Evolutionary conservation across 495 filamentous ascomycete genomes (phyloP).

Genomic region (Lindgomyces ingoldianus): DNA sequence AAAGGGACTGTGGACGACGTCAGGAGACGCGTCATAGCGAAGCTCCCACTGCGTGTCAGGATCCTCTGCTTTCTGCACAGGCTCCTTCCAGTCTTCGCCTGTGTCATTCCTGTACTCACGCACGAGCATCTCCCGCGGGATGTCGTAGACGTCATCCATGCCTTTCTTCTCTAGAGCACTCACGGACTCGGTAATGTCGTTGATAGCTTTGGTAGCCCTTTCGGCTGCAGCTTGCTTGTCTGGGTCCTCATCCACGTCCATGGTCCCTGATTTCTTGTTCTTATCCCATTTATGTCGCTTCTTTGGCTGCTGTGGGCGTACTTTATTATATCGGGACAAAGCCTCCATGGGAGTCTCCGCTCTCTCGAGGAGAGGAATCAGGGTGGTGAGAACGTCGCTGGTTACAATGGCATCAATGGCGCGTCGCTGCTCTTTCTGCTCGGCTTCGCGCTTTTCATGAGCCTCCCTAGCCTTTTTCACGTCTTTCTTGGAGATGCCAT

Average conservation of each 20-base stretch:
- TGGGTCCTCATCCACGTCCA: slow-evolving; percentile 65
- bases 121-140: slow-evolving; percentile 78
- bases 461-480: slow-evolving; percentile 86
- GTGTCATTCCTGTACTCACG: slow-evolving; percentile 84
- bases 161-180: slow-evolving; percentile 80
- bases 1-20: slow-evolving; percentile 78
- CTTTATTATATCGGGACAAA: slow-evolving; percentile 74
- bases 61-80: slow-evolving; percentile 18
- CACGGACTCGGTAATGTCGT: slow-evolving; percentile 82
- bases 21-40: slow-evolving; percentile 85
- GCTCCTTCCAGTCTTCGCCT: slow-evolving; percentile 87
- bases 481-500: slow-evolving; percentile 88
- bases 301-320: slow-evolving; percentile 57
- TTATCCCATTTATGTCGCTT: slow-evolving; percentile 59
- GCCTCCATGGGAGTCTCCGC: slow-evolving; percentile 91
- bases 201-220: slow-evolving; percentile 68
- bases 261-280: slow-evolving; percentile 60
- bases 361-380: slow-evolving; percentile 73
- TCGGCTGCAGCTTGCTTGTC: slow-evolving; percentile 68
- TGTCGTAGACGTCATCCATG: slow-evolving; percentile 85
- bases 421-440: slow-evolving; percentile 65
- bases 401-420: slow-evolving; percentile 74
- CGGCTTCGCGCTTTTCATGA: slow-evolving; percentile 80
- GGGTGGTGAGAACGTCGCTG: slow-evolving; percentile 66
- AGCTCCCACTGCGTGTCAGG: slow-evolving; percentile 74